These are phyloP conservation scores for Boletus rex-veris DNA, from an alignment of 768 basidiomycete species.

Conservation along the genomic window DNA sequence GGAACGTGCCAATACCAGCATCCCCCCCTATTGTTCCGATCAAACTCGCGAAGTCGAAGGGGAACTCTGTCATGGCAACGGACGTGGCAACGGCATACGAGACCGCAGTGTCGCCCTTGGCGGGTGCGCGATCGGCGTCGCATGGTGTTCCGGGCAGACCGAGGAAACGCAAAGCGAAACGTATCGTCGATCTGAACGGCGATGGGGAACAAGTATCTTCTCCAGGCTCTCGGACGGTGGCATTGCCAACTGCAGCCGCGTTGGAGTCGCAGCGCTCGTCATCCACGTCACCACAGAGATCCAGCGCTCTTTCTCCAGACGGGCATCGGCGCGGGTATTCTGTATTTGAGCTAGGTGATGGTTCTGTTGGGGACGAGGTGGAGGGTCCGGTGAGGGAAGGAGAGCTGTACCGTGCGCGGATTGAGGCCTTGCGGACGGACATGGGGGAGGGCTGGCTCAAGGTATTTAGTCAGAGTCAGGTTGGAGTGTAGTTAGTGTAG, in stretches of 20 bases:
- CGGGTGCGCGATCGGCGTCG: slow-evolving; percentile 41
- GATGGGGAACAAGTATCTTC: slow-evolving; percentile 37
- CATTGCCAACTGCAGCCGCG: neutral
- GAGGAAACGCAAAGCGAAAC: slow-evolving; percentile 61
- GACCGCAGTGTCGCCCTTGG: slow-evolving; percentile 30
- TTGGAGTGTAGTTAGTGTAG: slow-evolving; percentile 15
- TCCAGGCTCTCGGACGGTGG: slow-evolving; percentile 1
- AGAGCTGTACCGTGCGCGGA: slow-evolving; percentile 70
- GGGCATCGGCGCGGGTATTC: slow-evolving; percentile 28
- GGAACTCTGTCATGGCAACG: slow-evolving; percentile 16
- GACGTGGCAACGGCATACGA: slow-evolving; percentile 18
- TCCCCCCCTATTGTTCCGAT: slow-evolving; percentile 65
- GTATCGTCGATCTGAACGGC: slow-evolving; percentile 77
- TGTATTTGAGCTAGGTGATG: slow-evolving; percentile 49
- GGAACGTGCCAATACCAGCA: slow-evolving; percentile 45
- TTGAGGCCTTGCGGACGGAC: slow-evolving; percentile 80
- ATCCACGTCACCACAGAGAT: slow-evolving; percentile 17
- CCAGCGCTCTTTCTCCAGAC: slow-evolving; percentile 14
- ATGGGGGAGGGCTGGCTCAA: slow-evolving; percentile 90
- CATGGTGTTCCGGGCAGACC: slow-evolving; percentile 43
- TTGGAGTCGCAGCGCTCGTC: slow-evolving; percentile 6
- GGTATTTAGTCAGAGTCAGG: slow-evolving; percentile 69
- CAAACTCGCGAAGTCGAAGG: slow-evolving; percentile 31
- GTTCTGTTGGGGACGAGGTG: neutral
- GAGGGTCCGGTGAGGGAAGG: slow-evolving; percentile 45